Evolutionary conservation across 352 stramenopile species (phyloP).

Genomic region (Achlya hypogyna): DNA sequence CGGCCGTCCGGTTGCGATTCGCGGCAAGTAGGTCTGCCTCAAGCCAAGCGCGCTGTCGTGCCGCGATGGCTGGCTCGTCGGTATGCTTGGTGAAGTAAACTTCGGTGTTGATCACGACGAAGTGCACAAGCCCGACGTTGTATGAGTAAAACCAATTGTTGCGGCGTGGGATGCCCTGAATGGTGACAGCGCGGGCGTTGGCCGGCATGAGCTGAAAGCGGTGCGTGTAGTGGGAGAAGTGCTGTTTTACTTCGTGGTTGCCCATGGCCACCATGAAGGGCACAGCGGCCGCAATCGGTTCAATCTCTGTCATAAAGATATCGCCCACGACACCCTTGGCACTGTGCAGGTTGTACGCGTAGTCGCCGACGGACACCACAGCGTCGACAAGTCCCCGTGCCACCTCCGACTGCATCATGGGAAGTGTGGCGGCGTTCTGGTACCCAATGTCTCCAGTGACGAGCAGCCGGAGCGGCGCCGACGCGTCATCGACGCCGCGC

Average conservation of each 20-base stretch:
- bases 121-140: constrained; percentile 80
- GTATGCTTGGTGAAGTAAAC: constrained; percentile 77
- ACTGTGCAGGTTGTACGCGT: constrained; percentile 83
- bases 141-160: constrained; percentile 89
- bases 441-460: constrained; percentile 85
- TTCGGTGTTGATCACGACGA: constrained; percentile 79
- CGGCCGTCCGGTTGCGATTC: constrained; percentile 50
- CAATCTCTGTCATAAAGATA: constrained; percentile 87
- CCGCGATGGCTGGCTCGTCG: constrained; percentile 35
- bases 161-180: constrained; percentile 38
- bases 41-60: constrained; percentile 58
- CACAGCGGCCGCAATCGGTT: constrained; percentile 67
- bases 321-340: constrained; percentile 71
- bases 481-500: constrained; percentile 27
- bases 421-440: constrained; percentile 78
- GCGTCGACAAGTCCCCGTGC: constrained; percentile 62
- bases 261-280: constrained; percentile 87
- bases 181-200: constrained; percentile 48
- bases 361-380: constrained; percentile 82
- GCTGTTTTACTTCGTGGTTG: constrained; percentile 85
- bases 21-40: constrained; percentile 44
- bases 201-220: constrained; percentile 78
- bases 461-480: constrained; percentile 50
- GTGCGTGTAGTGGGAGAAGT: constrained; percentile 80
- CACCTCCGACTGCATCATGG: constrained; percentile 83